Evolutionary conservation across 2,329 filamentous ascomycete genomes (phyloP).

Genomic region (Mariannaea sp.): DNA sequence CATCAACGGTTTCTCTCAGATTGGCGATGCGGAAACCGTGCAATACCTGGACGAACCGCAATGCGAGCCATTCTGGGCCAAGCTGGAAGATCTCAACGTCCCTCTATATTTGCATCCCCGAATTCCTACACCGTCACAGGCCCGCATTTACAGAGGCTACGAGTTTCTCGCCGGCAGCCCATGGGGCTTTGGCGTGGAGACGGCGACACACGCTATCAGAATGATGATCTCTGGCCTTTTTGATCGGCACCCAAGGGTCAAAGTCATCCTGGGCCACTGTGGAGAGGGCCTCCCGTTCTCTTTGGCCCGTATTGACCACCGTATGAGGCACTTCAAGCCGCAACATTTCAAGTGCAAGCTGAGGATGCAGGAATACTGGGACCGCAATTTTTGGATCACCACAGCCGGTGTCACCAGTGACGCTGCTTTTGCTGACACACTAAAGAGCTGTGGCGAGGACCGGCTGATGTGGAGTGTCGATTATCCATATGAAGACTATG

Average conservation of each 20-base stretch:
- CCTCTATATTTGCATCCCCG: conserved; percentile 55
- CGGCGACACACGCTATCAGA: conserved; percentile 42
- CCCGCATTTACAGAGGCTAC: neutral
- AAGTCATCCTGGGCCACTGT: conserved; percentile 46
- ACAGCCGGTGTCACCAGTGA: neutral
- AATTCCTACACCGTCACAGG: neutral
- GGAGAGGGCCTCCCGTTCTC: conserved; percentile 37
- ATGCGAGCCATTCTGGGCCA: conserved; percentile 40
- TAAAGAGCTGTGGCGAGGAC: neutral
- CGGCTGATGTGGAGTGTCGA: conserved; percentile 9
- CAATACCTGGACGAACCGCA: conserved; percentile 39
- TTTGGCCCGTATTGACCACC: conserved; percentile 1
- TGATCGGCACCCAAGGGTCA: conserved; percentile 41
- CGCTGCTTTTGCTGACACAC: neutral
- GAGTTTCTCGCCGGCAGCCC: conserved; percentile 17
- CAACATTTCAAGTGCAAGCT: neutral
- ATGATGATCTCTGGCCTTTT: conserved; percentile 42
- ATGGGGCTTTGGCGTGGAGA: conserved; percentile 17
- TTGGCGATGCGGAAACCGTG: conserved; percentile 19
- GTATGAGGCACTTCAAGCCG: neutral
- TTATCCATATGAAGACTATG: conserved; percentile 11
- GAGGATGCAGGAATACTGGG: neutral
- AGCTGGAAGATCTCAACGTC: conserved; percentile 51
- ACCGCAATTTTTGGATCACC: neutral
- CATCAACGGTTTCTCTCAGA: conserved; percentile 27